Evolutionary conservation across 2,329 filamentous ascomycete species (phyloP), one percentile per base, ranked within the genome.

Genomic region (Verticillium tricorpus): DNA sequence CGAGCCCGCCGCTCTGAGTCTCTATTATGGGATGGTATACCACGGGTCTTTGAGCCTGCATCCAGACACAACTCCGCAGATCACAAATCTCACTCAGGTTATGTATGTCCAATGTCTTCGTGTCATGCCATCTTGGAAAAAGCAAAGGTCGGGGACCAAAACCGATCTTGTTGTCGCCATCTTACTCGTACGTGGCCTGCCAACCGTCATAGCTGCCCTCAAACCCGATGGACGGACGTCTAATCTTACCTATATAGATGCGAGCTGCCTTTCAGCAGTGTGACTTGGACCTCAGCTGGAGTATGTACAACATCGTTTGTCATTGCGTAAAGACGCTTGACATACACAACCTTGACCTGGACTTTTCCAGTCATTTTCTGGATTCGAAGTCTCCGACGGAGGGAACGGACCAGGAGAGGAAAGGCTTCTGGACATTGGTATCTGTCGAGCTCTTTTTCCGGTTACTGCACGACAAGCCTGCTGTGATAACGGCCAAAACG

Each of bases 201-300:
- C 7, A 17, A 1, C 17, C 5, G 3, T 1, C 12, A 1, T 11
- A 2, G 2, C 4, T 22, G 0, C 11, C n/a, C 7, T 11, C 14
- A 62, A 17, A 19, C 5, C 17, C 39, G 17, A 45, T 14, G 14
- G 9, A 14, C 9, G 7, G 9, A 14, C 34, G 39, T 2, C 39
- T 45, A n/a, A 45, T 15, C 0, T n/a, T 14, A 15, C 14, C 2
- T 35, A 8, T 35, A n/a, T n/a, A 71, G 70, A 70, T 67, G 12
- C 71, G 70, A 8, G 62, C 72, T 7, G 69, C 71, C 6, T 69
- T 68, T 7, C 70, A 71, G 11, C 71, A 64, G 34, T 73, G 73
- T n/a, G 72, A 45, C n/a, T 5, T 45, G 7, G 39, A 45, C 5
- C 39, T 45, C 39, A 45, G 39, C 39, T n/a, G 39, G 39, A 45